Conservation (phyloP, 257 asterid genomes). For the Gynochthodes officinalis region DNA sequence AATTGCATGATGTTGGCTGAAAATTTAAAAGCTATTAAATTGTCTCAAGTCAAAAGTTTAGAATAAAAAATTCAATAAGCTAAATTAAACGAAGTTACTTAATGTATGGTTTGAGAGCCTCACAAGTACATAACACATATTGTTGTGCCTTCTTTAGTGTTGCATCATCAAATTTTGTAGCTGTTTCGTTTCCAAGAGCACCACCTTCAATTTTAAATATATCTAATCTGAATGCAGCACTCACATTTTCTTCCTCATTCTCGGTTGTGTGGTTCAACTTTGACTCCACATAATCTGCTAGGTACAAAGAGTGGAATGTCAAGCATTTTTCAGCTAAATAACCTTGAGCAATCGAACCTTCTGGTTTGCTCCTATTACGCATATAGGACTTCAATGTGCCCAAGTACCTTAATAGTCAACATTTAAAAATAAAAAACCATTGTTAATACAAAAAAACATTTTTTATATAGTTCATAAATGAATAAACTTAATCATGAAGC, state of each 20-base stretch:
- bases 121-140: constrained; percentile 11
- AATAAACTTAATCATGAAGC: too few species aligned
- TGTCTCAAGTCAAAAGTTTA: neutral
- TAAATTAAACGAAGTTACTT: neutral
- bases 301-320: neutral
- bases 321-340: neutral
- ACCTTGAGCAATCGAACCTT: constrained; percentile 4
- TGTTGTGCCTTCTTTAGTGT: neutral
- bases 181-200: neutral
- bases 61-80: too few species aligned
- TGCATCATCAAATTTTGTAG: neutral
- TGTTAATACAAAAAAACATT: too few species aligned
- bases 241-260: neutral
- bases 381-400: constrained; percentile 2
- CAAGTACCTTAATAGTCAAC: constrained; percentile 1
- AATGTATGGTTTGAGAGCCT: neutral
- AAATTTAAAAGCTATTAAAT: too few species aligned
- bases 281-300: neutral
- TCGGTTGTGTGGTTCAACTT: neutral
- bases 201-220: neutral
- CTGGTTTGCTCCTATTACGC: neutral
- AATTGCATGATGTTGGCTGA: neutral
- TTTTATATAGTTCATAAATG: too few species aligned
- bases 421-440: too few species aligned
- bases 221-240: neutral